Evolutionary conservation across 2,329 filamentous ascomycete genomes (phyloP).

Genomic region (Cyclaneusma minus): DNA sequence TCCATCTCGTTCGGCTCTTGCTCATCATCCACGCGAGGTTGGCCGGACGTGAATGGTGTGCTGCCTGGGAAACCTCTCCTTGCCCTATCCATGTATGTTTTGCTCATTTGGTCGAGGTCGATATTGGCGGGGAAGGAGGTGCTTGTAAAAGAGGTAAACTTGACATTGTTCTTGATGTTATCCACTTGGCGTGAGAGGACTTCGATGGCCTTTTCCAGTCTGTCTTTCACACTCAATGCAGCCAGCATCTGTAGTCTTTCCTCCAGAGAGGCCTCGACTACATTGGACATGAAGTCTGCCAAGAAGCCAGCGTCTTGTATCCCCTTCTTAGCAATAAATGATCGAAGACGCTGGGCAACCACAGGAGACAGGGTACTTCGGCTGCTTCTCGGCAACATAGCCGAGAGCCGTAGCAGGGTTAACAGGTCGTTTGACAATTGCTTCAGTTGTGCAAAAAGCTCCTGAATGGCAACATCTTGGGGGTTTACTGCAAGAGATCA

Average conservation of each 20-base stretch:
- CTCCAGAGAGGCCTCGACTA: slow-evolving; percentile 74
- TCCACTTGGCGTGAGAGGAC: slow-evolving; percentile 70
- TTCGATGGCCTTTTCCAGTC: slow-evolving; percentile 70
- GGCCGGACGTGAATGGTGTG: no score
- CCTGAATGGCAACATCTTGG: slow-evolving; percentile 49
- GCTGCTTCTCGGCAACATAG: slow-evolving; percentile 60
- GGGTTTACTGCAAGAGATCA: slow-evolving; percentile 14
- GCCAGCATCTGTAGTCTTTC: slow-evolving; percentile 81
- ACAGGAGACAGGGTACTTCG: slow-evolving; percentile 59
- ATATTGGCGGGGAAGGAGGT: slow-evolving; percentile 45
- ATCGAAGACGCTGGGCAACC: slow-evolving; percentile 72
- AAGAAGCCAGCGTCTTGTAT: slow-evolving; percentile 68
- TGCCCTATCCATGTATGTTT: slow-evolving; percentile 24
- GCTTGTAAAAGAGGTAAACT: slow-evolving; percentile 63
- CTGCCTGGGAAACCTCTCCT: no score
- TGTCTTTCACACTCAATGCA: slow-evolving; percentile 62
- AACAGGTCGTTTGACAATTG: slow-evolving; percentile 75
- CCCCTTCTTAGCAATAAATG: slow-evolving; percentile 74
- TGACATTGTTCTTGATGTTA: slow-evolving; percentile 73
- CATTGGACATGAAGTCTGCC: slow-evolving; percentile 93
- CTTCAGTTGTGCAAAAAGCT: slow-evolving; percentile 68
- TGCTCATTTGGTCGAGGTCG: slow-evolving; percentile 36
- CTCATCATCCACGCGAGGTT: slow-evolving; percentile 39
- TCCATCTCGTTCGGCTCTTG: slow-evolving; percentile 83
- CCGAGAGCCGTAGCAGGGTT: slow-evolving; percentile 68